A percentile compares a stretch with the other conserved stretches of the same genome.
Evolutionary conservation across 768 basidiomycete genomes (phyloP).

Genomic region (Trametes gibbosa): DNA sequence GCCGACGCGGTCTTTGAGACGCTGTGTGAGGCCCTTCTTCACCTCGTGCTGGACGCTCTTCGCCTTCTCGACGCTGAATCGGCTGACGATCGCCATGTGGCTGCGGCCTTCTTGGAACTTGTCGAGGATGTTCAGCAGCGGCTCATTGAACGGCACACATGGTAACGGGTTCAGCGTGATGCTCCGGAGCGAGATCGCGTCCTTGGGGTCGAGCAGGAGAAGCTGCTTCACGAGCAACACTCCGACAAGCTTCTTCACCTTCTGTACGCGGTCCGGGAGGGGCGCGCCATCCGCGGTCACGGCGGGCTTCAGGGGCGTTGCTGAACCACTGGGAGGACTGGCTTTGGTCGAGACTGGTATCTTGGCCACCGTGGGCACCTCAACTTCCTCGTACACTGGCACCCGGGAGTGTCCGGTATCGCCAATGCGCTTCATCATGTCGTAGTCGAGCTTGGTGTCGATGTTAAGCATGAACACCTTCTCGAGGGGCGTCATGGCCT

Average conservation of each 20-base stretch:
- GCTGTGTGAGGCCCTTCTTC: conserved; percentile 70
- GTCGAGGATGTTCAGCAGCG: conserved; percentile 78
- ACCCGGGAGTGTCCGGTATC: conserved; percentile 81
- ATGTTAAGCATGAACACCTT: conserved; percentile 83
- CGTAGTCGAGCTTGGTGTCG: conserved; percentile 73
- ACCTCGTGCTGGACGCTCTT: conserved; percentile 74
- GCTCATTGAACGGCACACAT: conserved; percentile 77
- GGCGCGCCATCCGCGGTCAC: conserved; percentile 15
- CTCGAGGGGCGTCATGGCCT: conserved; percentile 76
- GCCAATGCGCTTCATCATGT: conserved; percentile 70
- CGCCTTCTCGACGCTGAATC: conserved; percentile 70
- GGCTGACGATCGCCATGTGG: conserved; percentile 85
- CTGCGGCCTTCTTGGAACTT: conserved; percentile 83
- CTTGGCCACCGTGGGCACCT: conserved; percentile 41
- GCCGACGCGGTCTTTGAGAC: conserved; percentile 68
- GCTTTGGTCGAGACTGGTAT: not conserved
- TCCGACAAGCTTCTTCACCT: conserved; percentile 76
- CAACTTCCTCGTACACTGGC: conserved; percentile 78
- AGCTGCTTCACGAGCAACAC: conserved; percentile 78
- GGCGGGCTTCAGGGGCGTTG: conserved; percentile 9
- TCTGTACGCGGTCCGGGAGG: conserved; percentile 28
- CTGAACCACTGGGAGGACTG: not conserved
- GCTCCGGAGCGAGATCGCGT: conserved; percentile 71
- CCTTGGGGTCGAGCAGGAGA: conserved; percentile 78
- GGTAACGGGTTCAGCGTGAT: conserved; percentile 78